Conservation (phyloP, 2,329 filamentous ascomycete species). For the Arthrocladium fulminans region DNA sequence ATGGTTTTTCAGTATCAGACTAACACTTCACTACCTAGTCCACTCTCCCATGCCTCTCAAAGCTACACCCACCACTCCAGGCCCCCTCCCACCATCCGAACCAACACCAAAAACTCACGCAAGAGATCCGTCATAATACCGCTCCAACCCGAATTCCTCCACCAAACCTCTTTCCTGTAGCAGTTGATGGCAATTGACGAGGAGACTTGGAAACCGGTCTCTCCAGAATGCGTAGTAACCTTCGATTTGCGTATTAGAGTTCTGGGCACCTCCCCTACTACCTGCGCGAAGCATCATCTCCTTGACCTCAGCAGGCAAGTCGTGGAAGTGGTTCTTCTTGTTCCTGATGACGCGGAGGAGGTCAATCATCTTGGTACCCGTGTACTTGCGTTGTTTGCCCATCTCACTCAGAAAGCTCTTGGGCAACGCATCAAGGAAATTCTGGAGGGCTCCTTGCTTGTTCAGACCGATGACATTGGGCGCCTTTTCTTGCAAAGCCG, state of each 20-base stretch:
- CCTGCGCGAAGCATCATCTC: constrained; percentile 43
- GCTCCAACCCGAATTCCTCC: constrained; percentile 52
- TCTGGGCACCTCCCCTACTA: constrained; percentile 14
- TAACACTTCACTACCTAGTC: too few relatives aligned
- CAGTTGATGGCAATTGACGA: constrained; percentile 71
- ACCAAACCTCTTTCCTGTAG: constrained; percentile 59
- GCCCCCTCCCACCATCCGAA: constrained; percentile 10
- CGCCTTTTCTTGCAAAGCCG: constrained; percentile 46
- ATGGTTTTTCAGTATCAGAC: too few relatives aligned
- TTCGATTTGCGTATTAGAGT: constrained; percentile 33
- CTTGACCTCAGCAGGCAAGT: constrained; percentile 77
- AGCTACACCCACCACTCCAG: too few relatives aligned
- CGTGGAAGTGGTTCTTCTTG: constrained; percentile 96
- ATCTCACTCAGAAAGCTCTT: constrained; percentile 78
- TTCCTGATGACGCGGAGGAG: constrained; percentile 81
- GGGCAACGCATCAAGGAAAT: constrained; percentile 71
- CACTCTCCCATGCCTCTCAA: too few relatives aligned
- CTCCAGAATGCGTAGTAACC: constrained; percentile 83
- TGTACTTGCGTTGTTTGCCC: constrained; percentile 93
- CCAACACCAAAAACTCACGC: background rate
- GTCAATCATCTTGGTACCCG: constrained; percentile 72
- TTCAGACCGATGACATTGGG: constrained; percentile 33
- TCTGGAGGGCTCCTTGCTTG: constrained; percentile 48
- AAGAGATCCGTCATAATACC: constrained; percentile 49
- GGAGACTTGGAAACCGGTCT: constrained; percentile 62